Percentiles rank a stretch among this genome's conserved stretches.
These are phyloP conservation scores for Cucurbitaria berberidis DNA, from an alignment of 2,329 filamentous ascomycete species.

Conservation along the genomic window DNA sequence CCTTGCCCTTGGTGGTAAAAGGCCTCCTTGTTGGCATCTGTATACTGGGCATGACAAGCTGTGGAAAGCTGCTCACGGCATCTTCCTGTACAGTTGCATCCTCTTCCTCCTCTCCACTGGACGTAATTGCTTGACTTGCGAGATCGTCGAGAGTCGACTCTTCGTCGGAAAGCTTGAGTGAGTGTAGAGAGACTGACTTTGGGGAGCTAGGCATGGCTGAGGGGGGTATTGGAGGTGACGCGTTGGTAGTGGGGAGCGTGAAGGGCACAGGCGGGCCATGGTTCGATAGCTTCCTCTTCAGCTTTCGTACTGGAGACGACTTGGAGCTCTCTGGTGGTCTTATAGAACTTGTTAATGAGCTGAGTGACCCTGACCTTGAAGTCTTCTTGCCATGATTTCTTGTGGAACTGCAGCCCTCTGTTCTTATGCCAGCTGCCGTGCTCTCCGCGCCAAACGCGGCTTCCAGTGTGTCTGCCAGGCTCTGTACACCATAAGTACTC, in stretches of 20 bases:
- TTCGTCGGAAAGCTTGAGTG: constrained; percentile 64
- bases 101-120: constrained; percentile 62
- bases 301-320: constrained; percentile 25
- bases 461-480: constrained; percentile 60
- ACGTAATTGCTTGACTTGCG: constrained; percentile 61
- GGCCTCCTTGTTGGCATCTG: constrained; percentile 86
- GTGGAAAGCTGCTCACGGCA: constrained; percentile 58
- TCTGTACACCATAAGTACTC: constrained; percentile 63
- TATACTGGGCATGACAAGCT: constrained; percentile 98
- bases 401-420: constrained; percentile 30
- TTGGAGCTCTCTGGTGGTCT: constrained; percentile 28
- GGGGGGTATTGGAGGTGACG: constrained; percentile 53
- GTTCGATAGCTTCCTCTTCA: constrained; percentile 31
- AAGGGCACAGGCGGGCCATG: constrained; percentile 29
- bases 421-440: constrained; percentile 27
- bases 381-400: constrained; percentile 41
- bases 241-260: constrained; percentile 32
- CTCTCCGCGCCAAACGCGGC: constrained; percentile 47
- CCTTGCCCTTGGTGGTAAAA: constrained; percentile 86
- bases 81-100: constrained; percentile 44
- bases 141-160: constrained; percentile 61
- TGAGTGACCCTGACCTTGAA: constrained; percentile 28
- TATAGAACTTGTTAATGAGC: constrained; percentile 24
- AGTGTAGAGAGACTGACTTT: constrained; percentile 65
- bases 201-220: constrained; percentile 64